Conservation (phyloP, 371 early-diverging fungal genomes). For the Mycotypha africana region DNA sequence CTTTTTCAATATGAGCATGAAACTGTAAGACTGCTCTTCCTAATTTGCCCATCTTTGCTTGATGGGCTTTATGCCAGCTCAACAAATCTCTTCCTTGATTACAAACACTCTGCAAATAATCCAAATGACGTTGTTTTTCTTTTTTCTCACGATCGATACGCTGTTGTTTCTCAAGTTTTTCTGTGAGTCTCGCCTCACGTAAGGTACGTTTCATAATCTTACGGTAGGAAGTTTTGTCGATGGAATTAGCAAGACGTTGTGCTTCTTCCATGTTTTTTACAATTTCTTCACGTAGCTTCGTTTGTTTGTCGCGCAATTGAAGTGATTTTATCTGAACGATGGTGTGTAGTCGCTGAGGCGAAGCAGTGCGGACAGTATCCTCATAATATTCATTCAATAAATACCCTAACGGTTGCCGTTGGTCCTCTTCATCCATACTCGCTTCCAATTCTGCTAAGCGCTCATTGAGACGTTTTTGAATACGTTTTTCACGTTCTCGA, state of each 20-base stretch:
- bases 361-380: slow-evolving; percentile 29
- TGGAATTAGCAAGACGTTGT: slow-evolving; percentile 71
- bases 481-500: slow-evolving; percentile 33
- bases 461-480: slow-evolving; percentile 13
- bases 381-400: slow-evolving; percentile 28
- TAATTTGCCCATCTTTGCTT: slow-evolving; percentile 61
- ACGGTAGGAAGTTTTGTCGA: slow-evolving; percentile 74
- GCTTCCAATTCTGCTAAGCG: slow-evolving; percentile 11
- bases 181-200: slow-evolving; percentile 84
- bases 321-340: slow-evolving; percentile 81
- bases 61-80: slow-evolving; percentile 66
- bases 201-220: slow-evolving; percentile 83
- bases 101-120: slow-evolving; percentile 68
- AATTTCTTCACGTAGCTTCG: slow-evolving; percentile 75
- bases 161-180: slow-evolving; percentile 84
- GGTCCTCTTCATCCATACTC: slow-evolving; percentile 7
- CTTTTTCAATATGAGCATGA: slow-evolving; percentile 81
- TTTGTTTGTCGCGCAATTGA: slow-evolving; percentile 72
- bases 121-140: slow-evolving; percentile 77
- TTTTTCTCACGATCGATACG: slow-evolving; percentile 81
- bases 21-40: slow-evolving; percentile 73
- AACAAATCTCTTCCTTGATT: slow-evolving; percentile 73
- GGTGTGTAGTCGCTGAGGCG: slow-evolving; percentile 45
- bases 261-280: slow-evolving; percentile 60
- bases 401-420: slow-evolving; percentile 18